Evolutionary conservation across 2,329 filamentous ascomycete genomes (phyloP).

Genomic region (Penicillium italicum): DNA sequence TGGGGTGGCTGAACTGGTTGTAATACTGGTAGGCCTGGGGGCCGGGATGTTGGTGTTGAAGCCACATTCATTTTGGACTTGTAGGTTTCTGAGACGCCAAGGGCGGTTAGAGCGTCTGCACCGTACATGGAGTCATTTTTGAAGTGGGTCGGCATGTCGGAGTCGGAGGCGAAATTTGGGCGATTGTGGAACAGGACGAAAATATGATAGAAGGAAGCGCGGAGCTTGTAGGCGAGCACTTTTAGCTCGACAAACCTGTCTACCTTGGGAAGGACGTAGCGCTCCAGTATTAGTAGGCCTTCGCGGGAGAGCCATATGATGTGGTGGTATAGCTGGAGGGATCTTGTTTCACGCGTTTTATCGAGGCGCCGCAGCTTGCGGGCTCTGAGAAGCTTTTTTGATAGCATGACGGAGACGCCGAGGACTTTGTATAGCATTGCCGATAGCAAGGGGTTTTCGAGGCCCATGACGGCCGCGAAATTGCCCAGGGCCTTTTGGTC

Average conservation of each 20-base stretch:
- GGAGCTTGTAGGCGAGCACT: slow-evolving; percentile 84
- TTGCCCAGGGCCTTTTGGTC: slow-evolving; percentile 95
- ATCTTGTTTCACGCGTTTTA: slow-evolving; percentile 70
- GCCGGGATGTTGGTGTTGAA: slow-evolving; percentile 17
- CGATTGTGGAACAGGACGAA: slow-evolving; percentile 95
- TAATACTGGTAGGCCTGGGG: slow-evolving; percentile 36
- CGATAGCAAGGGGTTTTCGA: slow-evolving; percentile 71
- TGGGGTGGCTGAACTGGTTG: slow-evolving; percentile 23
- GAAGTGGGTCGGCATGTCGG: slow-evolving; percentile 26
- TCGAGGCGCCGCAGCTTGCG: slow-evolving; percentile 81
- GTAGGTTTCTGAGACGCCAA: slow-evolving; percentile 35
- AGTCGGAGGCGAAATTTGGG: slow-evolving; percentile 65
- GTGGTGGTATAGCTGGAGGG: slow-evolving; percentile 78
- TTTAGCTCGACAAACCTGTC: slow-evolving; percentile 76
- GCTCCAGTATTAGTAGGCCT: slow-evolving; percentile 80
- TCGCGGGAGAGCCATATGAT: slow-evolving; percentile 95
- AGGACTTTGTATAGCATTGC: slow-evolving; percentile 82
- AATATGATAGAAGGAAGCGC: slow-evolving; percentile 93
- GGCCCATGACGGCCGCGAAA: slow-evolving; percentile 74
- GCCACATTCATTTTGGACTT: background rate
- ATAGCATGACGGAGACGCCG: slow-evolving; percentile 83
- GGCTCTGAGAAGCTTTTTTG: slow-evolving; percentile 75
- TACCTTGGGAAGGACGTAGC: slow-evolving; percentile 80
- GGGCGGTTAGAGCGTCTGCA: slow-evolving; percentile 38
- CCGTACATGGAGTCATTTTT: slow-evolving; percentile 38